phyloP scores from a whole-genome alignment of 176 grass and related monocot species.

The Oryza meridionalis region DNA sequence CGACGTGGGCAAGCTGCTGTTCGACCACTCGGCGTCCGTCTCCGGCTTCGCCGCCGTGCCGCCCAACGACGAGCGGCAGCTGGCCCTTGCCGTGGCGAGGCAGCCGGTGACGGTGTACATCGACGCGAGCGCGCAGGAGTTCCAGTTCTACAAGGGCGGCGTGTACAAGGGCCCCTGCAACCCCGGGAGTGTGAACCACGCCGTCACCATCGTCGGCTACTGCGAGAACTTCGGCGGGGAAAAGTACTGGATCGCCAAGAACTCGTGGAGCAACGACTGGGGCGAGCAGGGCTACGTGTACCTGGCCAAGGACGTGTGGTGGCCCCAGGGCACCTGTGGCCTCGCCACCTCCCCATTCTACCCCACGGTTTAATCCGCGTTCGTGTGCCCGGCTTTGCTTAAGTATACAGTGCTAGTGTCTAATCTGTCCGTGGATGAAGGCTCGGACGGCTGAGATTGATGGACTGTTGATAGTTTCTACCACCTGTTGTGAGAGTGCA shows the following conservation, averaged over 20 bases:
- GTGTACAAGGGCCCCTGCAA: conserved; percentile 46
- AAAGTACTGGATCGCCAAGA: conserved; percentile 63
- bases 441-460: too few species aligned
- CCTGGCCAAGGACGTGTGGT: conserved; percentile 42
- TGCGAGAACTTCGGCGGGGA: conserved; percentile 34
- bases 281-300: conserved; percentile 51
- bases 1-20: neutral
- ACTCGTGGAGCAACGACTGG: conserved; percentile 59
- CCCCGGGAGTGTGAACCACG: conserved; percentile 39
- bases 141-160: conserved; percentile 58
- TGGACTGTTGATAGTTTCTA: too few species aligned
- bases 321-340: conserved; percentile 41
- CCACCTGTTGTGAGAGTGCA: neutral
- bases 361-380: conserved; percentile 26
- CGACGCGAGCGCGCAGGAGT: conserved; percentile 22
- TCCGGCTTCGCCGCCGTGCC: neutral
- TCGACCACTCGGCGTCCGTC: neutral
- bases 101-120: conserved; percentile 58
- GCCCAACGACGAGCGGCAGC: conserved; percentile 25
- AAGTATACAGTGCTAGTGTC: neutral
- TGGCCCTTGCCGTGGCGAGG: conserved; percentile 46
- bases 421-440: neutral
- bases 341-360: conserved; percentile 44
- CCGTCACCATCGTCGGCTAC: conserved; percentile 51
- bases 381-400: too few species aligned